These are phyloP conservation scores for Solanum pinnatisectum DNA, from an alignment of 257 asterid genomes.

Conservation along the genomic window DNA sequence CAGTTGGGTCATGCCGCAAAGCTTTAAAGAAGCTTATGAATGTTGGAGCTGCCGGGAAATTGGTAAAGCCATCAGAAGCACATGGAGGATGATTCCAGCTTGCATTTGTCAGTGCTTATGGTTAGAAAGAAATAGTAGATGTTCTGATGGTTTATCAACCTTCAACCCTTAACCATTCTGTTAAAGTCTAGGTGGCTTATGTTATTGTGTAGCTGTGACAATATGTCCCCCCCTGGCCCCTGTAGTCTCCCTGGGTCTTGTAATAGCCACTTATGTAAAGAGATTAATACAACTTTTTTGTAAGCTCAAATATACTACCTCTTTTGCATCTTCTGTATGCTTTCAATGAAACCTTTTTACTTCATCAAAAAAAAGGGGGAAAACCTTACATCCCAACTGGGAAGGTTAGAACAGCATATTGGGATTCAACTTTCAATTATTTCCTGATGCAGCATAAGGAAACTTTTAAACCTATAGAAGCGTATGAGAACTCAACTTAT, in stretches of 20 bases:
- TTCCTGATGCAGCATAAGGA: neutral
- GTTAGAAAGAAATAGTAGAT: neutral
- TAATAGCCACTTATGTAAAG: neutral
- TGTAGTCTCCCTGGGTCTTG: neutral
- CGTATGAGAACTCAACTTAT: neutral
- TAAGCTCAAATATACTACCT: neutral
- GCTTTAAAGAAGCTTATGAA: neutral
- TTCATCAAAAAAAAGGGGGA: too few relatives aligned
- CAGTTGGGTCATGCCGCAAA: neutral
- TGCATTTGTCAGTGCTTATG: neutral
- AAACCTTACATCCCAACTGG: neutral
- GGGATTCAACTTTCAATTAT: neutral
- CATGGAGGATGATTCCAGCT: neutral
- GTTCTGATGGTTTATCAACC: too few relatives aligned
- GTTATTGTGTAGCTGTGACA: neutral
- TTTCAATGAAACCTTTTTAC: neutral
- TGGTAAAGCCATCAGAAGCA: neutral
- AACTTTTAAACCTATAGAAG: neutral
- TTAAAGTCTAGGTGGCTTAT: neutral
- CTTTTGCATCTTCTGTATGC: neutral
- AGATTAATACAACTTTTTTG: neutral
- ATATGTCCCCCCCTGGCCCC: neutral
- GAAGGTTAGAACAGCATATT: neutral
- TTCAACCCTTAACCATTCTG: too few relatives aligned
- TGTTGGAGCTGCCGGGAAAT: neutral